Percentiles rank a stretch among this genome's conserved stretches.
These are phyloP conservation scores for Boletus rufocinnamomeus DNA, from an alignment of 768 basidiomycete species.

Conservation along the genomic window DNA sequence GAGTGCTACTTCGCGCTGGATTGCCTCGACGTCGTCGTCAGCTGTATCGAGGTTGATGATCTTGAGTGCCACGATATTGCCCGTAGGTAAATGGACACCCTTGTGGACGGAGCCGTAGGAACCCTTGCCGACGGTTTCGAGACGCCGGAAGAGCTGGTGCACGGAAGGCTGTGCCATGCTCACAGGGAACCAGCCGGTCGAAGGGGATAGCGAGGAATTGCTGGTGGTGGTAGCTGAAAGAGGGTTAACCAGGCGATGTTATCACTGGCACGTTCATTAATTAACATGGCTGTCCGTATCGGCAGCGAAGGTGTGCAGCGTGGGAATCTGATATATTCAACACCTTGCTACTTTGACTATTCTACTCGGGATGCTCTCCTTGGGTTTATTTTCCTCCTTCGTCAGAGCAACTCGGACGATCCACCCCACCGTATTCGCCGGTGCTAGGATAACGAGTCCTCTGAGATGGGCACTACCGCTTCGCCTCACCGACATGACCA, in stretches of 20 bases:
- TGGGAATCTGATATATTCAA: conserved; percentile 18
- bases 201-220: background rate
- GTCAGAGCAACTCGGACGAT: conserved; percentile 26
- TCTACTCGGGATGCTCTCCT: conserved; percentile 14
- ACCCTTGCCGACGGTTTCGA: conserved; percentile 94
- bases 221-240: conserved; percentile 3
- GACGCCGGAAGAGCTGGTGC: conserved; percentile 78
- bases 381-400: conserved; percentile 23
- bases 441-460: conserved; percentile 17
- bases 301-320: conserved; percentile 3
- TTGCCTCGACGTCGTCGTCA: conserved; percentile 95
- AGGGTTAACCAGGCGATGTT: background rate
- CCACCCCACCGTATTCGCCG: conserved; percentile 17
- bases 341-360: background rate
- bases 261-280: conserved; percentile 1
- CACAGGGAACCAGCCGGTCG: background rate
- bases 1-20: conserved; percentile 93
- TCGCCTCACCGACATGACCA: conserved; percentile 19
- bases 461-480: conserved; percentile 27
- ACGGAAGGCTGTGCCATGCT: conserved; percentile 57
- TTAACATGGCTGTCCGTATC: background rate
- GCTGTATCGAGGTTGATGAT: conserved; percentile 97
- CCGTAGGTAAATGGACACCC: conserved; percentile 80
- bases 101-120: conserved; percentile 96
- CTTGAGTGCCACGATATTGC: conserved; percentile 93